Conservation (phyloP, 2,329 filamentous ascomycete genomes). For the Endothia cerciana region DNA sequence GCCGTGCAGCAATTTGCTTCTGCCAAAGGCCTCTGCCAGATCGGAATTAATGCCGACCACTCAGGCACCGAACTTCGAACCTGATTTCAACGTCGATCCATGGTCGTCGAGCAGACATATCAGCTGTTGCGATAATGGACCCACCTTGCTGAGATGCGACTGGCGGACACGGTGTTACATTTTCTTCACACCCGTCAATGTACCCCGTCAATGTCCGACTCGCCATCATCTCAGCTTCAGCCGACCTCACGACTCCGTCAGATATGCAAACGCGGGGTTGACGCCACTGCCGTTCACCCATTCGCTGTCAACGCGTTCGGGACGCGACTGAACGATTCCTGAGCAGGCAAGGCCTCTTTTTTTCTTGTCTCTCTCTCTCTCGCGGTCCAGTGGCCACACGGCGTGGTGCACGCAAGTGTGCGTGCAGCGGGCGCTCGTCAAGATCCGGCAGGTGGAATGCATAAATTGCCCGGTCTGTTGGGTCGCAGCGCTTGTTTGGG, state of each 20-base stretch:
- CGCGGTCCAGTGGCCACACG: background rate
- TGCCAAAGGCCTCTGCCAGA: background rate
- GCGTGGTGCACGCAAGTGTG: background rate
- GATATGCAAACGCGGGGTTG: background rate
- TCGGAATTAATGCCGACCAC: background rate
- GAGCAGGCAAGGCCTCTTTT: background rate
- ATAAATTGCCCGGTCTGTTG: background rate
- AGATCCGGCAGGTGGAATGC: constrained; percentile 3
- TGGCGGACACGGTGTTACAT: background rate
- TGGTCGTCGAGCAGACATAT: background rate
- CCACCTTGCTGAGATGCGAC: background rate
- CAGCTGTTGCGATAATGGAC: background rate
- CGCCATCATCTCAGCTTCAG: background rate
- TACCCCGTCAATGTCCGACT: background rate
- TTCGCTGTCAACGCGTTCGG: background rate
- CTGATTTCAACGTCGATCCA: background rate
- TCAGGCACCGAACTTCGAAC: background rate
- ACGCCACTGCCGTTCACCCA: background rate
- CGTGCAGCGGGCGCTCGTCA: background rate
- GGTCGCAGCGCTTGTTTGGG: background rate
- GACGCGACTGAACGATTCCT: background rate
- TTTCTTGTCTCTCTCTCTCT: background rate
- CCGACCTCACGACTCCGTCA: background rate
- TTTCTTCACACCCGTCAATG: background rate
- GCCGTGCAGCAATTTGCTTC: background rate